Base-by-base conservation (phyloP, 768 basidiomycete species). In the Mycena polygramma region DNA sequence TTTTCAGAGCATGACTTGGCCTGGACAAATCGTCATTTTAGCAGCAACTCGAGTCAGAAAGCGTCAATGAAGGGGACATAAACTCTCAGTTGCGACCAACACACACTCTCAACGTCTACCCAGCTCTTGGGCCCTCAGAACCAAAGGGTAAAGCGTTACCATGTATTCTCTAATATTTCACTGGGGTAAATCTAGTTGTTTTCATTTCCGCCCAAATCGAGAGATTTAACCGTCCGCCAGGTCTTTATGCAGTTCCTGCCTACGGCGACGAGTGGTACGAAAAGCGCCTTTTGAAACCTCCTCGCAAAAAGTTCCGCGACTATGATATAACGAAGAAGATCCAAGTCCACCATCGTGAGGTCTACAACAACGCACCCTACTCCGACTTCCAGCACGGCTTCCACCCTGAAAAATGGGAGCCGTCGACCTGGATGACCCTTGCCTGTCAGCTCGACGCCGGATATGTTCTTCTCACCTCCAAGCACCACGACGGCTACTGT, bases 181-280 rank as follows among this genome's bases (percentile, higher is more conserved):
- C n/a, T 59, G 58, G 58, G 58, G 58, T 60, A 6, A 36, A 37
- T 46, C 7, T 36, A 9, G 3, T 30, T 30, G 2, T 30, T 30
- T 30, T 30, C 41, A 17, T 36, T 60, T 36, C 7, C 26, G 11
- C 36, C 45, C 17, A 17, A 41, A 8, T n/a, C 26, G 14, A n/a
- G 20, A 30, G 30, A 13, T 10, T 20, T 13, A 19, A 52, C 4
- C 22, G n/a, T 26, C 22, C 15, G 15, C 9, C 49, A 63, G 61
- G 61, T 20, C 61, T 63, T 17, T 63, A 63, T 26, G 61, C 61
- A n/a, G 61, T 63, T 17, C 61, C 61, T 7, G 49, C 49, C 15
- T 63, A 39, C 7, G 61, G 61, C 36, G 61, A 63, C 10, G 61
- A 63, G n/a, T 63, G 61, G 61, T 52, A 63, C 49, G 61, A 62